These are phyloP conservation scores for Aureobasidium sp. DNA, from an alignment of 2,329 filamentous ascomycete species.

Conservation along the genomic window DNA sequence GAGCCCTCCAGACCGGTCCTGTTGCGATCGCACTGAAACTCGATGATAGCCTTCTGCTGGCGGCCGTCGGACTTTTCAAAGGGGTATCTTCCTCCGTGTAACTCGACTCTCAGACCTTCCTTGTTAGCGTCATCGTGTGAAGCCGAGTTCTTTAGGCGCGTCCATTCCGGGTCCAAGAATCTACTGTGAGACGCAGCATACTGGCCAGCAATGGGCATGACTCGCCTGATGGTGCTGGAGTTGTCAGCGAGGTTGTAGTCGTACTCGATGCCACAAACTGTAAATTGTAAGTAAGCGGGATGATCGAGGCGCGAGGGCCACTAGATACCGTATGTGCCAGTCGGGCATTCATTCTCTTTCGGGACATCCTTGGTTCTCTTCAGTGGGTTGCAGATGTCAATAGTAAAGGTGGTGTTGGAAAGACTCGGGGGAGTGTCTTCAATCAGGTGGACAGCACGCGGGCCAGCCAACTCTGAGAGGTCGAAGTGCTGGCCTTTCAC, in stretches of 20 bases:
- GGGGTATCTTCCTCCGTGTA: conserved; percentile 53
- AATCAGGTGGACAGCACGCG: conserved; percentile 58
- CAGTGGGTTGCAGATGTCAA: conserved; percentile 67
- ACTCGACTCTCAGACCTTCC: conserved; percentile 64
- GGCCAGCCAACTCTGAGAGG: conserved; percentile 56
- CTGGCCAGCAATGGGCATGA: conserved; percentile 69
- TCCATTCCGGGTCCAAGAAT: conserved; percentile 57
- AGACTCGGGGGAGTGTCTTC: conserved; percentile 42
- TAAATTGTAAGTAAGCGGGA: not conserved
- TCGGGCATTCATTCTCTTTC: conserved; percentile 57
- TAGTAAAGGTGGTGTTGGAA: conserved; percentile 71
- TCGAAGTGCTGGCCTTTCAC: conserved; percentile 57
- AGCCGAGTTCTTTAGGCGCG: conserved; percentile 57
- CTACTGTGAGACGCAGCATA: conserved; percentile 53
- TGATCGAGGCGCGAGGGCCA: not conserved
- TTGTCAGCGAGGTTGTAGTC: conserved; percentile 45
- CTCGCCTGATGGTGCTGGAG: conserved; percentile 45
- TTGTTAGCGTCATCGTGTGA: conserved; percentile 58
- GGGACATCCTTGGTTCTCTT: conserved; percentile 52
- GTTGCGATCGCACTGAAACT: conserved; percentile 73
- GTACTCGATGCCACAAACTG: conserved; percentile 70
- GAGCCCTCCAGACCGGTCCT: conserved; percentile 65
- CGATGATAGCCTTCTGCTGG: conserved; percentile 69
- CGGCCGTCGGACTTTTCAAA: conserved; percentile 41
- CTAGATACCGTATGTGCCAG: conserved; percentile 57